These are phyloP conservation scores for Aspergillus jensenii DNA, from an alignment of 2,329 filamentous ascomycete genomes.

Conservation along the genomic window DNA sequence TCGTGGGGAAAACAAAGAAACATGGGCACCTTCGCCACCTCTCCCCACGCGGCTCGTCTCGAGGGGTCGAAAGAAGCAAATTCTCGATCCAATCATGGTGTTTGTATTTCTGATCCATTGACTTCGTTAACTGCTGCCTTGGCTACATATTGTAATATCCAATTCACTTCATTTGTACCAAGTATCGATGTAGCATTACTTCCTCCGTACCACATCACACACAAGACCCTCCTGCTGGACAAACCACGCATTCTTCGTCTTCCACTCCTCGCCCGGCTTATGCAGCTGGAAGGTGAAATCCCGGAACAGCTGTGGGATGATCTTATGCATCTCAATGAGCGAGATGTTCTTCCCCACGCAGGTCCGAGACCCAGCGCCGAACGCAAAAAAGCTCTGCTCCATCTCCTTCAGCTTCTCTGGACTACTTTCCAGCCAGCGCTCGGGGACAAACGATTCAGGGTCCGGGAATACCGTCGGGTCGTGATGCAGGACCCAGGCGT, in stretches of 20 bases:
- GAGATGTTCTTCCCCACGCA: conserved; percentile 15
- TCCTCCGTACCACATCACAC: background rate
- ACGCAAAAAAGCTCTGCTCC: conserved; percentile 9
- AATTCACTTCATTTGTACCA: background rate
- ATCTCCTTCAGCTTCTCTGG: background rate
- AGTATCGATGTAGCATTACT: background rate
- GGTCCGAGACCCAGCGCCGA: conserved; percentile 8
- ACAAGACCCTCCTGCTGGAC: conserved; percentile 4
- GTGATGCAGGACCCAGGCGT: conserved; percentile 72
- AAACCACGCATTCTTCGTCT: conserved; percentile 1
- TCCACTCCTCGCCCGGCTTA: background rate
- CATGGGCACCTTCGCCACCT: background rate
- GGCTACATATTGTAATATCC: background rate
- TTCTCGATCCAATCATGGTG: background rate
- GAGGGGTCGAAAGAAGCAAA: background rate
- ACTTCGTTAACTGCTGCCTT: no score
- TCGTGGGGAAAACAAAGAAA: background rate
- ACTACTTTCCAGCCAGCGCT: conserved; percentile 11
- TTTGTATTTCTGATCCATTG: background rate
- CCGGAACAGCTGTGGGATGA: conserved; percentile 4
- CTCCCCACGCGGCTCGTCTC: conserved; percentile 1
- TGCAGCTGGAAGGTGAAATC: background rate
- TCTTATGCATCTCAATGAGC: conserved; percentile 13
- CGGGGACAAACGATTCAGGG: conserved; percentile 53
- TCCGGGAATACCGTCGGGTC: conserved; percentile 68